Evolutionary conservation across 1,139 yeast genomes (phyloP).

Genomic region (Geotrichum australiense): DNA sequence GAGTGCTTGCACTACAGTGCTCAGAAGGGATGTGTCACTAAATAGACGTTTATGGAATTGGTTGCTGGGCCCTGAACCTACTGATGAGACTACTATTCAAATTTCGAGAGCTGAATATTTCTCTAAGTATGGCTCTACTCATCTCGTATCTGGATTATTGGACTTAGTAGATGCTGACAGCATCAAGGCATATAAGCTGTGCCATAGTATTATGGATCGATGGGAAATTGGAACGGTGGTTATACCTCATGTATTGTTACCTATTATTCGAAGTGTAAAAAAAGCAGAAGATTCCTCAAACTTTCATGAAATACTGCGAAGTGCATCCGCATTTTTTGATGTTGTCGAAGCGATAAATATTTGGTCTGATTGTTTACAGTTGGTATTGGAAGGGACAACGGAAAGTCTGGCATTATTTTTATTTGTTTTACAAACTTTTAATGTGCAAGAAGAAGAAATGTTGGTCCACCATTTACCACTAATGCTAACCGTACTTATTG

Average conservation of each 20-base stretch:
- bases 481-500: conserved; percentile 45
- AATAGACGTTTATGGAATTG: conserved; percentile 91
- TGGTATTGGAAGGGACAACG: conserved; percentile 28
- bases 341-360: conserved; percentile 73
- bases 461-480: conserved; percentile 68
- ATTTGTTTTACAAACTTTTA: conserved; percentile 58
- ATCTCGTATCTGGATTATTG: conserved; percentile 48
- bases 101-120: conserved; percentile 49
- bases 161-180: conserved; percentile 39
- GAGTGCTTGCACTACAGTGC: conserved; percentile 60
- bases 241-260: conserved; percentile 62
- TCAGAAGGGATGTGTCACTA: conserved; percentile 84
- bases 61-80: conserved; percentile 67
- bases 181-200: conserved; percentile 51
- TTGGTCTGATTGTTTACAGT: conserved; percentile 57
- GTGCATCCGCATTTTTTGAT: conserved; percentile 70
- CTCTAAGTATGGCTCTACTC: conserved; percentile 44
- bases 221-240: conserved; percentile 85
- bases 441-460: conserved; percentile 83
- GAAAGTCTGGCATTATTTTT: conserved; percentile 36
- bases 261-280: conserved; percentile 43
- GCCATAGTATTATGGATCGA: conserved; percentile 72
- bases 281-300: conserved; percentile 18
- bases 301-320: conserved; percentile 42
- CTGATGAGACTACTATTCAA: conserved; percentile 10